These are phyloP conservation scores for Beauveria scarabaeidicola DNA, from an alignment of 2,329 filamentous ascomycete species.

Conservation along the genomic window DNA sequence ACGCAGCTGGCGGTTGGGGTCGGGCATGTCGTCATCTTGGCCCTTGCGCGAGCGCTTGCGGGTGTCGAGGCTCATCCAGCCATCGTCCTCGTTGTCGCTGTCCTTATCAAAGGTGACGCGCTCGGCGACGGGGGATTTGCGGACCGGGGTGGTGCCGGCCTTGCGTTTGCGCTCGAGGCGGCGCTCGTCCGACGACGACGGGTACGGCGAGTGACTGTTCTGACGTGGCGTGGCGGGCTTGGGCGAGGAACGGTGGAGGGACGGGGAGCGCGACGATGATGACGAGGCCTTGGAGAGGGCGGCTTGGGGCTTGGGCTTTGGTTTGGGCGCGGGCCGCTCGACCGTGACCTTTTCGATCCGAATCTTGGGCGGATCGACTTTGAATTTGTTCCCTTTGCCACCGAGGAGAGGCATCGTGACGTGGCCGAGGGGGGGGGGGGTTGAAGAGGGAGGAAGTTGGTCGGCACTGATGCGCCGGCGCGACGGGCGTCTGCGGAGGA, in stretches of 20 bases:
- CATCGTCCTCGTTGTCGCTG: conserved; percentile 43
- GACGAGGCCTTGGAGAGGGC: conserved; percentile 21
- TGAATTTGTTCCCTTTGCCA: conserved; percentile 40
- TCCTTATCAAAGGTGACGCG: conserved; percentile 43
- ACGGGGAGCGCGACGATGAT: conserved; percentile 26
- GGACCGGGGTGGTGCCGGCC: conserved; percentile 21
- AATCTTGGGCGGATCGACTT: conserved; percentile 40
- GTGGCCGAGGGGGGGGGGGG: not conserved
- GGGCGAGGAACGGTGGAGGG: conserved; percentile 31
- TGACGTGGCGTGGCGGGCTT: conserved; percentile 29
- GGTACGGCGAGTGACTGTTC: conserved; percentile 35
- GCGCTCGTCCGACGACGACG: conserved; percentile 31
- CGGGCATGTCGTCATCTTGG: conserved; percentile 32
- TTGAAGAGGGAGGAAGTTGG: not conserved
- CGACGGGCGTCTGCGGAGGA: not conserved
- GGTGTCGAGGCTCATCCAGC: conserved; percentile 39
- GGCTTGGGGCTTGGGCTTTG: conserved; percentile 27
- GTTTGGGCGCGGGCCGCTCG: conserved; percentile 28
- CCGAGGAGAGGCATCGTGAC: conserved; percentile 28
- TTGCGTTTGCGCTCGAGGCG: conserved; percentile 41
- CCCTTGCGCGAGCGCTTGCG: conserved; percentile 40
- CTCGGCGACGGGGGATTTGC: conserved; percentile 39
- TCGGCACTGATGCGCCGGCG: not conserved
- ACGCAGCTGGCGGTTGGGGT: conserved; percentile 39
- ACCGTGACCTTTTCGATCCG: conserved; percentile 45